Percentiles rank a stretch among this genome's conserved stretches.
Conservation (phyloP, 2,329 filamentous ascomycete genomes). For the Calonectria naviculata region DNA sequence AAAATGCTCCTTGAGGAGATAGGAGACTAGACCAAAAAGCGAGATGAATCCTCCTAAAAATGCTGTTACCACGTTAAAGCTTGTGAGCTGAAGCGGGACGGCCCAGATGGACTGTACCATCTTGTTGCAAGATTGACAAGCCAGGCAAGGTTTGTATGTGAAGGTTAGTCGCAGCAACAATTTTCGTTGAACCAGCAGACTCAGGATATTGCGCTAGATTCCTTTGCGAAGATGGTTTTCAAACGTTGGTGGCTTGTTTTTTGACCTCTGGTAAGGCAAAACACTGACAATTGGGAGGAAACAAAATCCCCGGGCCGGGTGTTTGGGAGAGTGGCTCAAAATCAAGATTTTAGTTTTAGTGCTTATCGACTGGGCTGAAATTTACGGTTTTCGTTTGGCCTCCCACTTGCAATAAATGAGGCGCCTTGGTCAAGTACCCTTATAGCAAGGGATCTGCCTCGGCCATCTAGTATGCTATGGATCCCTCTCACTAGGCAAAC, state of each 20-base stretch:
- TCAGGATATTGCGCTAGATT: neutral
- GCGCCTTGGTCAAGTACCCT: neutral
- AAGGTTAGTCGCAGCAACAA: neutral
- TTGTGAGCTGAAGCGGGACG: conserved; percentile 67
- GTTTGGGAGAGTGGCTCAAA: neutral
- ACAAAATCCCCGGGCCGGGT: no score
- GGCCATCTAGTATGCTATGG: neutral
- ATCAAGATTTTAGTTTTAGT: neutral
- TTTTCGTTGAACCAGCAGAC: neutral
- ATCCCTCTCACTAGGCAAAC: neutral
- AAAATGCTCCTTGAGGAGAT: conserved; percentile 87
- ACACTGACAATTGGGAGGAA: neutral
- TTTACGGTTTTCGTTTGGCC: neutral
- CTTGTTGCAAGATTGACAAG: neutral
- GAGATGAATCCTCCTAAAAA: conserved; percentile 89
- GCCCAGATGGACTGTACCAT: conserved; percentile 44
- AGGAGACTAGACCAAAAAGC: conserved; percentile 90
- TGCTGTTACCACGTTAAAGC: conserved; percentile 88
- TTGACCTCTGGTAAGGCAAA: neutral
- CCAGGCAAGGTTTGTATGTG: neutral
- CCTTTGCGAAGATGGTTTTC: no score
- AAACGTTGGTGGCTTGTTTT: neutral
- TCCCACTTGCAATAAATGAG: neutral
- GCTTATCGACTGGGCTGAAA: neutral
- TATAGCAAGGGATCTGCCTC: neutral